Conservation (phyloP, 73 alveolate genomes). For the Paraurostyla sp. region DNA sequence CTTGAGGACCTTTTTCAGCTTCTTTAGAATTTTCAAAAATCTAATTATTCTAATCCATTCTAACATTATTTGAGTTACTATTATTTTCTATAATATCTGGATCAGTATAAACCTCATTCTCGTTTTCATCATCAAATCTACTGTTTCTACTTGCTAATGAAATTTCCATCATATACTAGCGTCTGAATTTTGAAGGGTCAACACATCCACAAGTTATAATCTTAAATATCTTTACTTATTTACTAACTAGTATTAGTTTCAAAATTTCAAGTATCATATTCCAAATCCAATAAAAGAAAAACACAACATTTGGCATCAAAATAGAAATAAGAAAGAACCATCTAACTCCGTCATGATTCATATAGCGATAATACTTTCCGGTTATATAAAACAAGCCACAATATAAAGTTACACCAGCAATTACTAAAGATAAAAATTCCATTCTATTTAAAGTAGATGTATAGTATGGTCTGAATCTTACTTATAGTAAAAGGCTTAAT, state of each 20-base stretch:
- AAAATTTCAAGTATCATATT: slow-evolving; percentile 33
- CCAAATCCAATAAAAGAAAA: slow-evolving; percentile 46
- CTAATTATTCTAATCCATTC: no score
- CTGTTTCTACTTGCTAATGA: no score
- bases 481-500: no score
- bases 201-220: background rate
- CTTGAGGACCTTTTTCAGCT: no score
- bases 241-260: background rate
- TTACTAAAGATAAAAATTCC: background rate
- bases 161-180: background rate
- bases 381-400: slow-evolving; percentile 63
- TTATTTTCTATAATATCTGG: no score
- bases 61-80: no score
- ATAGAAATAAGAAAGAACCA: slow-evolving; percentile 53
- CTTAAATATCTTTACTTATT: background rate
- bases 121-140: no score
- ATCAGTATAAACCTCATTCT: no score
- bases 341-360: slow-evolving; percentile 9
- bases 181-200: background rate
- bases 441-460: no score
- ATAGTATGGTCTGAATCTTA: no score
- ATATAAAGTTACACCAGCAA: slow-evolving; percentile 30
- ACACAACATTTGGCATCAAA: slow-evolving; percentile 30
- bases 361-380: no score
- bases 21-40: no score